Conservation (phyloP, 2,329 filamentous ascomycete genomes). For the Colletotrichum caudatum region DNA sequence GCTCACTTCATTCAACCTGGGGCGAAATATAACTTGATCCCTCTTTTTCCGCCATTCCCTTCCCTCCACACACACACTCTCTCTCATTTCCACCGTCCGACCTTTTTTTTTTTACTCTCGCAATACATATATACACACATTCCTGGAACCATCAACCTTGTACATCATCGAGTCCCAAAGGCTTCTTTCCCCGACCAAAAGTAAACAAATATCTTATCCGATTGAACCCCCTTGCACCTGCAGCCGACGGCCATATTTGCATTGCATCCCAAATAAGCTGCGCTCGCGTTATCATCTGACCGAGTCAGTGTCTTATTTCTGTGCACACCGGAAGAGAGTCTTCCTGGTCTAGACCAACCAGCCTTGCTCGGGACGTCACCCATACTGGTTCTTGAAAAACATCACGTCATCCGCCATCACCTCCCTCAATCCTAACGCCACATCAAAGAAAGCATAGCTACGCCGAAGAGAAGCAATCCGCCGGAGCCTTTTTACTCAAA, state of each 20-base stretch:
- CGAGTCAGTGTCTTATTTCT: neutral
- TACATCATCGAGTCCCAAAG: neutral
- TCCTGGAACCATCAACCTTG: constrained; percentile 11
- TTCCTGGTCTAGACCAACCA: neutral
- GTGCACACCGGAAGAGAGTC: neutral
- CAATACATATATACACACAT: no score
- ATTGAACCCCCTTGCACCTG: neutral
- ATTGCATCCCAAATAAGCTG: neutral
- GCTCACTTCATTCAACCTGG: constrained; percentile 21
- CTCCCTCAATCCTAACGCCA: neutral
- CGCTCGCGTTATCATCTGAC: neutral
- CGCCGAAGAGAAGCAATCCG: neutral
- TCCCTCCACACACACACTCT: neutral
- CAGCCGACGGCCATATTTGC: neutral
- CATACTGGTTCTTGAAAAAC: neutral
- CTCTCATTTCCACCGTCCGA: neutral
- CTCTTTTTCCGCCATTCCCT: constrained; percentile 1
- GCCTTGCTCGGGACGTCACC: neutral
- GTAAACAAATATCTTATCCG: neutral
- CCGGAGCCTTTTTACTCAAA: neutral
- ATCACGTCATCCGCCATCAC: constrained; percentile 23
- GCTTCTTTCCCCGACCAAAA: neutral
- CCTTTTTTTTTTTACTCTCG: neutral
- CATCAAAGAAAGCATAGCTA: constrained; percentile 3
- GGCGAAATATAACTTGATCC: constrained; percentile 36